Base-by-base conservation (phyloP, 371 early-diverging fungal genomes). In the Coemansia sp. region DNA sequence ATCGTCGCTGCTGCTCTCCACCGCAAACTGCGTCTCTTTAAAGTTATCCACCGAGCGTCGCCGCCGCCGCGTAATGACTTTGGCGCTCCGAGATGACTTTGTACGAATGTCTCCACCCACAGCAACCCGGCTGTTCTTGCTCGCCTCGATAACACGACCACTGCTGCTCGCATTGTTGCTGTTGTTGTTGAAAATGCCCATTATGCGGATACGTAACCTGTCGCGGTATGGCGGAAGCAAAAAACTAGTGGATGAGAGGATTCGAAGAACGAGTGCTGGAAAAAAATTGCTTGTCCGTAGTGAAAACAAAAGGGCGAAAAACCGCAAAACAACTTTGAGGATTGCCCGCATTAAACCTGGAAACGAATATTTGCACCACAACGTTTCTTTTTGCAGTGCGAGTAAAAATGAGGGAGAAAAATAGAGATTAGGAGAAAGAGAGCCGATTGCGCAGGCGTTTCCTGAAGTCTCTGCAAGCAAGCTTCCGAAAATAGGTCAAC, bases 1-100 rank as follows among this genome's bases (percentile, higher is more conserved):
- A 46, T 71, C 71, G 46, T 74, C 75, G 26, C 57, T 67, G 63
- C 72, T 67, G 68, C 68, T 71, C 4, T 70, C 72, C 13, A 64
- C 48, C 40, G 60, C 15, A 23, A 63, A 60, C 59, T 40, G 51
- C 56, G 72, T 13, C 17, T 63, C 64, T 28, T 75, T 67, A 21
- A 65, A 28, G 53, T 53, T 64, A 26, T 63, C 65, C 17, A 75
- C 64, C 6, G 76, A 75, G 71, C 71, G 67, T 56, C 76, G 67
- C 61, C 73, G 67, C 21, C 72, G 71, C 9, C 75, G 59, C 17
- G 46, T 28, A 36, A 59, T 49, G n/a, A 15, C 19, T 15, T 32
- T 21, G 9, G 8, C 24, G 56, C 56, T 32, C 56, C 32, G 28
- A 32, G 29, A 4, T 3, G 56, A 5, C 29, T 32, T 29, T n/a